Evolutionary conservation across 768 basidiomycete genomes (phyloP), one percentile per base, ranked within the genome.

Genomic region (Crassisporium funariophilum): DNA sequence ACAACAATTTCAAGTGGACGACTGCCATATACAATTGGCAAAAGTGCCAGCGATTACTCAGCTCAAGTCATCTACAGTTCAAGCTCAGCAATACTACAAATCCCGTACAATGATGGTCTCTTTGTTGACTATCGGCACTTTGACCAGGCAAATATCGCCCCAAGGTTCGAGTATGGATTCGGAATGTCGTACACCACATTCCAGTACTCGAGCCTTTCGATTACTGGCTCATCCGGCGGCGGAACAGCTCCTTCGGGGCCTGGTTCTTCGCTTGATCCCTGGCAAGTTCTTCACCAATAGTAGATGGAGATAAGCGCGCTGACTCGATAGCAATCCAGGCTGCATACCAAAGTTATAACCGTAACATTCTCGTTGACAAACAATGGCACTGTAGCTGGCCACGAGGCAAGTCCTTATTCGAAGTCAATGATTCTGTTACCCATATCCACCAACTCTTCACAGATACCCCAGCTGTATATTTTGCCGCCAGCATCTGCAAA

Each of bases 71-170:
- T 70, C 13, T 65, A 63, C 50, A 68, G 62, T 54, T 70, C 66
- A 19, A 50, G 65, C 49, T 50, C 63, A 52, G 47, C 66, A 34
- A 70, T 70, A 13, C 59, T 75, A 10, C 75, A 76, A 47, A 76
- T 86, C 42, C 68, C 75, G 9, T 86, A 86, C 57, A 74, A 56
- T 33, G 84, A 86, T 56, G 79, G 80, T 5, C 50, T 84, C 9
- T 75, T 76, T 53, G 72, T 83, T 46, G 81, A 80, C 53, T 82
- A 83, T 56, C 69, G 78, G n/a, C 70, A 74, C 62, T 82, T 82
- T 49, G 81, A 82, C 53, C 65, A 68, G 44, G 62, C 70, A 29
- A 69, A 62, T 35, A 70, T 78, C 41, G 58, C 67, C 7, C 77
- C 76, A n/a, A 63, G 75, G 42, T 79, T 70, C 56, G 75, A 75